phyloP scores from a whole-genome alignment of 495 filamentous ascomycete genomes.

The Talaromyces nanjingensis region DNA sequence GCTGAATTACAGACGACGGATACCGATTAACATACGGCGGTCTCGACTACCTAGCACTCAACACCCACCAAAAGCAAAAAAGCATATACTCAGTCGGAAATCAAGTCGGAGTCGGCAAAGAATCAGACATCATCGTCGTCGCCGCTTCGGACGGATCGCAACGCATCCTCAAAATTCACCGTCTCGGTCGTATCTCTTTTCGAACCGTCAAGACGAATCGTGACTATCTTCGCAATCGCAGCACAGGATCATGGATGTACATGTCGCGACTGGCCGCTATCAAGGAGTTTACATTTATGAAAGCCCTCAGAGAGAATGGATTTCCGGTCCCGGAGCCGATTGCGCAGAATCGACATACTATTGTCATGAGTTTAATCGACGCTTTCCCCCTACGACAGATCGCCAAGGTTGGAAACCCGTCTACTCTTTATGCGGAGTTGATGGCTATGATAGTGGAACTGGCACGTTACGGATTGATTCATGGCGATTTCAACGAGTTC shows the following conservation, averaged over 20 bases:
- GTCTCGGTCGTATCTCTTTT: constrained; percentile 93
- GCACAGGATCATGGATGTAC: constrained; percentile 89
- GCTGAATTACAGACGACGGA: constrained; percentile 62
- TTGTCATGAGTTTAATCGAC: constrained; percentile 89
- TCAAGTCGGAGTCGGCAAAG: constrained; percentile 95
- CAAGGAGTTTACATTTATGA: constrained; percentile 93
- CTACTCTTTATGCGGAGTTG: constrained; percentile 75
- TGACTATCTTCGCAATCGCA: constrained; percentile 84
- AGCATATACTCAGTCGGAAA: constrained; percentile 85
- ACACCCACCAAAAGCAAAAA: constrained; percentile 72
- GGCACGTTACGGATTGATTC: constrained; percentile 84
- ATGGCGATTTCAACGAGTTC: constrained; percentile 99
- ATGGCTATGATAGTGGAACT: constrained; percentile 81
- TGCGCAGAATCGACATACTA: constrained; percentile 81
- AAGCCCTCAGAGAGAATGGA: constrained; percentile 67
- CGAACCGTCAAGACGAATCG: constrained; percentile 91
- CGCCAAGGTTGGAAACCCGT: constrained; percentile 68
- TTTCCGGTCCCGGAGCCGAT: constrained; percentile 87
- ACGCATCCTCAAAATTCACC: constrained; percentile 84
- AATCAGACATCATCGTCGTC: constrained; percentile 92
- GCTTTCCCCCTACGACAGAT: constrained; percentile 86
- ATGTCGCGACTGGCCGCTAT: constrained; percentile 85
- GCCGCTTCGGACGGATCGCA: constrained; percentile 59
- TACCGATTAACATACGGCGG: constrained; percentile 97
- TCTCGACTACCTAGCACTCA: constrained; percentile 90